Evolutionary conservation across 2,329 filamentous ascomycete genomes (phyloP).

Genomic region (Zarea fungicola): DNA sequence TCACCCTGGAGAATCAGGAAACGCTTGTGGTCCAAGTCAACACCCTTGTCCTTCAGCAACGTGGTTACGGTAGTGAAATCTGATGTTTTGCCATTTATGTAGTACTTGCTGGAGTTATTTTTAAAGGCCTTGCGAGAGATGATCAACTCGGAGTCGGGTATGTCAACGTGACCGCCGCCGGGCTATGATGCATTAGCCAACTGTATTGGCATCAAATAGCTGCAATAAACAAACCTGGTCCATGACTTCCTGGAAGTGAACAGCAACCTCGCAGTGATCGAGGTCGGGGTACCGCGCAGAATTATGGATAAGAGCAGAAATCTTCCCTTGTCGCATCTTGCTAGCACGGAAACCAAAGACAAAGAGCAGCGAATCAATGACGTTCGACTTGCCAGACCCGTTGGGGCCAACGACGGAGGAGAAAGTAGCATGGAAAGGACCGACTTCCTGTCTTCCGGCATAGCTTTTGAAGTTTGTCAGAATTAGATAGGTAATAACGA

Average conservation of each 20-base stretch:
- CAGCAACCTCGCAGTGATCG: slow-evolving; percentile 89
- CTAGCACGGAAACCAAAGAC: slow-evolving; percentile 99
- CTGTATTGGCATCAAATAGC: background rate
- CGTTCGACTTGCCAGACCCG: slow-evolving; percentile 96
- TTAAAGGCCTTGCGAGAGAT: slow-evolving; percentile 93
- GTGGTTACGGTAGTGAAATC: slow-evolving; percentile 91
- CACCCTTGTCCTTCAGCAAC: slow-evolving; percentile 77
- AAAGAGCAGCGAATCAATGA: slow-evolving; percentile 95
- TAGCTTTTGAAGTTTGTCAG: slow-evolving; percentile 99
- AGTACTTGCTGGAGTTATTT: slow-evolving; percentile 98
- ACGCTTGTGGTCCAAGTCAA: slow-evolving; percentile 96
- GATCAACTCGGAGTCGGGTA: slow-evolving; percentile 78
- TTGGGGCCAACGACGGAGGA: slow-evolving; percentile 97
- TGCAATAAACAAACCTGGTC: slow-evolving; percentile 57
- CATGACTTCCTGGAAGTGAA: slow-evolving; percentile 93
- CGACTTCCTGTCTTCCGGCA: slow-evolving; percentile 88
- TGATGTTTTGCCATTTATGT: slow-evolving; percentile 84
- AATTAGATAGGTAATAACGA: slow-evolving; percentile 87
- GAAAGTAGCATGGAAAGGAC: slow-evolving; percentile 94
- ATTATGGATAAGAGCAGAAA: slow-evolving; percentile 96
- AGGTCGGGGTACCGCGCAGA: slow-evolving; percentile 81
- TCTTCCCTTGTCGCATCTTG: slow-evolving; percentile 99
- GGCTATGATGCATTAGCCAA: slow-evolving; percentile 43
- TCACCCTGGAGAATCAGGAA: slow-evolving; percentile 97
- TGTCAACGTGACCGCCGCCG: slow-evolving; percentile 65